Percentiles rank a stretch among this genome's conserved stretches.
Evolutionary conservation across 305 asterid genomes (phyloP).

Genomic region (Fraxinus latifolia): DNA sequence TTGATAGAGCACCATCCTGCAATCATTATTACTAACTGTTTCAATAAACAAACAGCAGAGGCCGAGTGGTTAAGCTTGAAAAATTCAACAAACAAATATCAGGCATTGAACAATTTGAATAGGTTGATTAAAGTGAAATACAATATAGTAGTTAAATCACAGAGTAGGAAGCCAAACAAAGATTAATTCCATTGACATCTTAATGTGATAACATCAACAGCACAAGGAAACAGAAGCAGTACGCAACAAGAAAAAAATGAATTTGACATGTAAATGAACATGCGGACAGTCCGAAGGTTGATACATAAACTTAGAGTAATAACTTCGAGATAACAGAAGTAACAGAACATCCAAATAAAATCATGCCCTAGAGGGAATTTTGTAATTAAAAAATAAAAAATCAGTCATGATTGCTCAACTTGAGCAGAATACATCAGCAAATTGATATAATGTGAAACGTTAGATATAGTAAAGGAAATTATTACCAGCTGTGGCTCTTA

Average conservation of each 20-base stretch:
- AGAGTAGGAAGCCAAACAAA: background rate
- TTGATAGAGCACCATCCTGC: constrained; percentile 32
- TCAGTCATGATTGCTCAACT: background rate
- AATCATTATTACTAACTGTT: constrained; percentile 16
- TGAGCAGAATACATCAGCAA: background rate
- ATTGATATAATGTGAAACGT: background rate
- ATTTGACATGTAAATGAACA: background rate
- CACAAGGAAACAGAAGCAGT: background rate
- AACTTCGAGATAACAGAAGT: background rate
- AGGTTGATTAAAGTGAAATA: background rate
- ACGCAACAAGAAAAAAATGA: background rate
- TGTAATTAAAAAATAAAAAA: background rate
- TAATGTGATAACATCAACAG: background rate
- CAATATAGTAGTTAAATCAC: background rate
- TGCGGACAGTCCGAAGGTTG: background rate
- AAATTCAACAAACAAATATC: constrained; percentile 2
- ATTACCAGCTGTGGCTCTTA: background rate
- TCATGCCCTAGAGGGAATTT: background rate
- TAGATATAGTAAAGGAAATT: background rate
- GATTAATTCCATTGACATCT: constrained; percentile 4
- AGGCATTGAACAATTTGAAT: background rate
- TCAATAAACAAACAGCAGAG: constrained; percentile 10
- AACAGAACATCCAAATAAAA: background rate
- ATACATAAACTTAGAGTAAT: background rate
- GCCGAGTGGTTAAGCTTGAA: constrained; percentile 8